phyloP scores from a whole-genome alignment of 1,284 basidiomycete species.

The Malassezia obtusa region DNA sequence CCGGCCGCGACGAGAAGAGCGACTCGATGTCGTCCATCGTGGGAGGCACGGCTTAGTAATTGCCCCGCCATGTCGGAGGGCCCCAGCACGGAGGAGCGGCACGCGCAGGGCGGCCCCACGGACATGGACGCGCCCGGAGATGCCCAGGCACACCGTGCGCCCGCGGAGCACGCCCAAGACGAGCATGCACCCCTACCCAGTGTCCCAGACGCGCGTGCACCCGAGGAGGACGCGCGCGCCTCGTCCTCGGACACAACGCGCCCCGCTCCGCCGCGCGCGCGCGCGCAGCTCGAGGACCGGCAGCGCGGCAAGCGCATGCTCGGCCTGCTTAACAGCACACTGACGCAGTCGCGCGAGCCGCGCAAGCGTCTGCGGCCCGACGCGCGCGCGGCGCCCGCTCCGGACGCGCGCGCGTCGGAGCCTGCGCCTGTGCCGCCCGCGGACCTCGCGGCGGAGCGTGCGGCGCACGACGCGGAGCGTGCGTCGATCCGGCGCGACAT shows the following conservation, averaged over 20 bases:
- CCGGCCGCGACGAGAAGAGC: constrained; percentile 9
- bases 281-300: neutral
- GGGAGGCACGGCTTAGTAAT: constrained; percentile 3
- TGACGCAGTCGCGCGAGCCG: constrained; percentile 6
- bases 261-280: too few relatives aligned
- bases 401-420: neutral
- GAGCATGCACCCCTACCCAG: too few relatives aligned
- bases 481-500: constrained; percentile 3
- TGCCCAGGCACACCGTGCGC: too few relatives aligned
- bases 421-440: neutral
- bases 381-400: neutral
- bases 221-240: too few relatives aligned
- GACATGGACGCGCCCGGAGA: too few relatives aligned
- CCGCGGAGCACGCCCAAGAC: too few relatives aligned
- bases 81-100: too few relatives aligned
- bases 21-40: constrained; percentile 18
- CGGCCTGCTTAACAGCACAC: constrained; percentile 10
- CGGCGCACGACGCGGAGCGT: constrained; percentile 17
- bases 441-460: constrained; percentile 5
- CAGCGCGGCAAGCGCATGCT: constrained; percentile 13
- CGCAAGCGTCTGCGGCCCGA: neutral
- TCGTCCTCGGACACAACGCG: too few relatives aligned
- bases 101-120: too few relatives aligned
- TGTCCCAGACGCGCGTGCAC: too few relatives aligned
- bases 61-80: too few relatives aligned